Conservation (phyloP, 805 yeast genomes). For the Grigorovia transvaalensis region DNA sequence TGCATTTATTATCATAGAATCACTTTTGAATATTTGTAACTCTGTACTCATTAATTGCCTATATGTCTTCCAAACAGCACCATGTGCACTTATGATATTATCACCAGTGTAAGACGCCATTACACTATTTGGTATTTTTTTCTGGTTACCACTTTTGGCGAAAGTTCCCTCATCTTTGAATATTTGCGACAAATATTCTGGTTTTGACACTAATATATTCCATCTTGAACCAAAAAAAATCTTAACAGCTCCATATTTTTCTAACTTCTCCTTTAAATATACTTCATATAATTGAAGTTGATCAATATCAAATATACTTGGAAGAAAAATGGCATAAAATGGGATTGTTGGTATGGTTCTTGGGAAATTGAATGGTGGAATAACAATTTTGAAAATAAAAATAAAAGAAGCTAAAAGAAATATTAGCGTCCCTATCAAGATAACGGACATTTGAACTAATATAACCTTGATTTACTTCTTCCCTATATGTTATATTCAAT, state of each 20-base stretch:
- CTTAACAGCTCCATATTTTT: constrained; percentile 47
- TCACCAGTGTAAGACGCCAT: constrained; percentile 49
- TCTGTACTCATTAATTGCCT: constrained; percentile 37
- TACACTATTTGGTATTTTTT: constrained; percentile 46
- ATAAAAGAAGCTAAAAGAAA: not conserved
- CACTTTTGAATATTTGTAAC: constrained; percentile 38
- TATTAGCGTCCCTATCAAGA: not conserved
- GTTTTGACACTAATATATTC: constrained; percentile 45
- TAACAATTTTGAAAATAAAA: constrained; percentile 10
- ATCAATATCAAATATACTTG: constrained; percentile 35
- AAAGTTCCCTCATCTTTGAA: constrained; percentile 40
- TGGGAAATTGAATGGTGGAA: constrained; percentile 46
- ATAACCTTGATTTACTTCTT: not conserved
- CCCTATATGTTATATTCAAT: not conserved
- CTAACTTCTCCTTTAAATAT: constrained; percentile 36
- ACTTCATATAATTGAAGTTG: constrained; percentile 37
- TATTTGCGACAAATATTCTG: constrained; percentile 36
- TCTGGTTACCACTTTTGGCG: constrained; percentile 52
- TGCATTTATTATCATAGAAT: constrained; percentile 33
- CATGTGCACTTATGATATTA: constrained; percentile 51
- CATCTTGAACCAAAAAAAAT: constrained; percentile 51
- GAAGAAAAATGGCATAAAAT: constrained; percentile 44
- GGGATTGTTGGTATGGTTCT: constrained; percentile 50
- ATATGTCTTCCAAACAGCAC: constrained; percentile 40
- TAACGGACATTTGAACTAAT: not conserved